Base-by-base conservation (phyloP, 495 filamentous ascomycete species). In the Hypoxylon perforatum region DNA sequence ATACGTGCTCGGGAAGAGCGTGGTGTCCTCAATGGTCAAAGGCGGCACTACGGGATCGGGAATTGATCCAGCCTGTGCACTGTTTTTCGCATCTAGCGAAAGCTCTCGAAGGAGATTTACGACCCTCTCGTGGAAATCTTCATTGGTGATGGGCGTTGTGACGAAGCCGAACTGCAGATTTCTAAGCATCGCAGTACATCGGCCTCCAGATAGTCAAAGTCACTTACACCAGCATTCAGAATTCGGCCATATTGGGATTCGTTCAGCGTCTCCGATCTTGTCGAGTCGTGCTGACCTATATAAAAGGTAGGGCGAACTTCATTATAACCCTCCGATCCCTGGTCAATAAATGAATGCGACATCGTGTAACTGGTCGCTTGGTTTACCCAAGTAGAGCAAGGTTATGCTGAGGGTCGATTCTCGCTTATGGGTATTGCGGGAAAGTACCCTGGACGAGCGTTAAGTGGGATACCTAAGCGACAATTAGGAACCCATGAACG, bases 101-200 rank as follows among this genome's bases (percentile, higher is more conserved):
- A 87, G 82, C 36, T 78, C 81, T n/a, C 86, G 87, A 19, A 91
- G 78, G 39, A 90, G 76, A 9, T 81, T 77, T 50, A 90, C 79
- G 7, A 98, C 88, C 35, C 92, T 84, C 18, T 90, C 83, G 72
- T 92, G 91, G 73, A 97, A 97, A 69, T 89, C 83, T 9, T 85
- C 70, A 49, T 90, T 97, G 1, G 95, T 97, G 66, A 99, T 93
- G 9, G 92, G 91, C 0, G 87, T 89, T 0, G 94, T 97, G 70
- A 97, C 85, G 84, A 96, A 92, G 75, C 95, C 90, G 86, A 98
- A 98, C 92, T 98, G 48, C 15, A 35, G 11, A 23, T n/a, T 12
- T 45, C 42, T 70, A 59, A 67, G 56, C 21, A 35, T 47, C 14
- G 22, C n/a, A n/a, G 42, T 18, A 55, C 49, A 17, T 28, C 23